A percentile compares a stretch with the other conserved stretches of the same genome.
These are phyloP conservation scores for Balansia obtecta DNA, from an alignment of 2,329 filamentous ascomycete species.

Conservation along the genomic window DNA sequence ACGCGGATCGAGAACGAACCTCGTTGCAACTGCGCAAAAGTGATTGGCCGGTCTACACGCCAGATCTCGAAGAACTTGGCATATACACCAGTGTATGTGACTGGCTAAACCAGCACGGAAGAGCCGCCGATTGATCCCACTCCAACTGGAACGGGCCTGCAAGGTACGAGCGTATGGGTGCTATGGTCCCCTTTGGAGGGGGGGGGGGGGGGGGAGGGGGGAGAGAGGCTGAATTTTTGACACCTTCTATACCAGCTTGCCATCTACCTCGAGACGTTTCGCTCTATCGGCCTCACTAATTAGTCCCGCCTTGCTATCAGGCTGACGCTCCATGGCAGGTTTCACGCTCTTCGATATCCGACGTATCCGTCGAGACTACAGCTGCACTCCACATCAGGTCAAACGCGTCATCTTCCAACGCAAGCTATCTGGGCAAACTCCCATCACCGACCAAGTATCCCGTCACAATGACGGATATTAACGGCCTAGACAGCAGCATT, in stretches of 20 bases:
- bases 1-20: not conserved
- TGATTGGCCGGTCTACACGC: not conserved
- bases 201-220: too few relatives aligned
- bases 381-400: not conserved
- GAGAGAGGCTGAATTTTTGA: too few relatives aligned
- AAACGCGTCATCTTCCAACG: not conserved
- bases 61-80: not conserved
- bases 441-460: not conserved
- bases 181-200: too few relatives aligned
- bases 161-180: not conserved
- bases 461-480: slow-evolving; percentile 14
- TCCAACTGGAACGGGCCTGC: not conserved
- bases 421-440: not conserved
- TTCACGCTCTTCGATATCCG: not conserved
- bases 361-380: not conserved
- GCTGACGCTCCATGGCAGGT: not conserved
- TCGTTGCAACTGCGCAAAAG: not conserved
- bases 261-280: too few relatives aligned
- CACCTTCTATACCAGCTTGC: not conserved
- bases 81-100: not conserved
- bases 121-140: not conserved
- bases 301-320: not conserved
- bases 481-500: slow-evolving; percentile 13
- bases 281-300: too few relatives aligned
- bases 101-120: not conserved